phyloP scores from a whole-genome alignment of 1,284 basidiomycete genomes.

The Cryptococcus hybrid region DNA sequence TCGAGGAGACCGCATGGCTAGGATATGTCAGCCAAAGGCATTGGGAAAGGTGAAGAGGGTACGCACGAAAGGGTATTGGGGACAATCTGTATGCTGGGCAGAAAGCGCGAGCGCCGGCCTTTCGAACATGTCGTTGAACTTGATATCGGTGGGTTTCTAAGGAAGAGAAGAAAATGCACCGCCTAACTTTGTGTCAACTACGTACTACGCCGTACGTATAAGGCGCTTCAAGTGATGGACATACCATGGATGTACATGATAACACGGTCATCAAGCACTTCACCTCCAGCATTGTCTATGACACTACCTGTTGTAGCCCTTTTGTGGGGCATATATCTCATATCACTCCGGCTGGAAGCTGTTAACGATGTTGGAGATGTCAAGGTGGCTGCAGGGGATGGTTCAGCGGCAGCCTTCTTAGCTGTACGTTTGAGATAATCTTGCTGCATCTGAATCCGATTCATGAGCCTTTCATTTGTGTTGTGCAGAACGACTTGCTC shows the following conservation, averaged over 20 bases:
- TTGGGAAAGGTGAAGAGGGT: conserved; percentile 7
- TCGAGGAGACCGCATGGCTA: conserved; percentile 54
- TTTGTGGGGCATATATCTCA: conserved; percentile 20
- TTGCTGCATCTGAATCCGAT: conserved; percentile 46
- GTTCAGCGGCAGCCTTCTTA: conserved; percentile 12
- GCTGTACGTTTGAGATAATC: conserved; percentile 49
- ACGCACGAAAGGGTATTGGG: conserved; percentile 48
- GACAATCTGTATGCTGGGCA: conserved; percentile 84
- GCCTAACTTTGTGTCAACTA: conserved; percentile 14
- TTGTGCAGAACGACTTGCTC: conserved; percentile 5
- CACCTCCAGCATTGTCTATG: conserved; percentile 35
- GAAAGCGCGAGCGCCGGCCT: conserved; percentile 75
- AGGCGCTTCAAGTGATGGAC: conserved; percentile 6
- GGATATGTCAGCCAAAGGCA: no score
- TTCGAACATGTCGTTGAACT: conserved; percentile 82
- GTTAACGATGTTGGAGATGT: background rate
- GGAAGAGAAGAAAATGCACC: conserved; percentile 51
- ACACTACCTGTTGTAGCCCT: conserved; percentile 24
- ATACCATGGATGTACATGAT: conserved; percentile 49
- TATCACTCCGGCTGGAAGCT: background rate
- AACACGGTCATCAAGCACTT: conserved; percentile 43
- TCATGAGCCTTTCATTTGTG: background rate
- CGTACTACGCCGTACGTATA: background rate
- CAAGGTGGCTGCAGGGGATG: background rate
- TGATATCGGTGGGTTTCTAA: conserved; percentile 59